These are phyloP conservation scores for Tricholoma sp. DNA, from an alignment of 768 basidiomycete species.

Conservation along the genomic window DNA sequence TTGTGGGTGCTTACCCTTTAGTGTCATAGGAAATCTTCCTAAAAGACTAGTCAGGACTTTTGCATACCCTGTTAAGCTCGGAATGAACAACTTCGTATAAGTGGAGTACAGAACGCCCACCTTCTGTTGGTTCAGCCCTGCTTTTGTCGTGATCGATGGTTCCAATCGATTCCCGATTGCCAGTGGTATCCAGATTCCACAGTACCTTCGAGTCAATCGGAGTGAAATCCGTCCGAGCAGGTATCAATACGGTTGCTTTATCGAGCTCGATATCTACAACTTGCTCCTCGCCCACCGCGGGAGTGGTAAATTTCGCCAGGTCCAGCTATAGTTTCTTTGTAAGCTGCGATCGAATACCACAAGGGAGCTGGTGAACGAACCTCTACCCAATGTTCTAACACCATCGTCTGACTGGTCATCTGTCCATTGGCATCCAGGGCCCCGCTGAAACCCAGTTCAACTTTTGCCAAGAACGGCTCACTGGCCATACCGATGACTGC, in stretches of 20 bases:
- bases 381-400: conserved; percentile 53
- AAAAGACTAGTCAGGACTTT: conserved; percentile 27
- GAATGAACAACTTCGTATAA: conserved; percentile 2
- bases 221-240: conserved; percentile 24
- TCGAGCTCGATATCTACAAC: conserved; percentile 50
- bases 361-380: conserved; percentile 21
- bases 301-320: conserved; percentile 24
- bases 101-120: conserved; percentile 3
- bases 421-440: conserved; percentile 16
- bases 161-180: neutral
- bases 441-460: conserved; percentile 41
- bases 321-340: conserved; percentile 32
- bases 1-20: conserved; percentile 26
- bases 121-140: neutral
- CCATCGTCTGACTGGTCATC: conserved; percentile 26
- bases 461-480: conserved; percentile 40
- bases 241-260: conserved; percentile 36
- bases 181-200: conserved; percentile 27
- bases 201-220: conserved; percentile 29
- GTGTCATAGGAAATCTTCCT: conserved; percentile 38
- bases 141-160: neutral
- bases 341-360: neutral
- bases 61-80: conserved; percentile 15
- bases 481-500: conserved; percentile 36
- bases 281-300: conserved; percentile 43